phyloP scores from a whole-genome alignment of 208 protist genomes.

The Leishmania arabica region DNA sequence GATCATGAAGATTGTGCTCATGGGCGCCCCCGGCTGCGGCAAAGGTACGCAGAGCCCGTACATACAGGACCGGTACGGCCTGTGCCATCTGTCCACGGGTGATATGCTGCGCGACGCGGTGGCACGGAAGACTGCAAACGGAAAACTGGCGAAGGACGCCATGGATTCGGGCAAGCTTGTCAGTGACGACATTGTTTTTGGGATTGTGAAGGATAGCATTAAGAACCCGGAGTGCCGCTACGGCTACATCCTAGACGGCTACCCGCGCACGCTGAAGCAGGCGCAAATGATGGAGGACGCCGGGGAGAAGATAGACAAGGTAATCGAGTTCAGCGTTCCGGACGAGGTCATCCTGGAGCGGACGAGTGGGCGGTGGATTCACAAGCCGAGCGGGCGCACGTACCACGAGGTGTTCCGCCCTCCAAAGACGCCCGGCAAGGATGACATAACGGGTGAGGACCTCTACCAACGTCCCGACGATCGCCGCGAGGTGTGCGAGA shows the following conservation, averaged over 20 bases:
- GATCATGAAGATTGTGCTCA: slow-evolving; percentile 90
- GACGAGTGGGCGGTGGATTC: slow-evolving; percentile 92
- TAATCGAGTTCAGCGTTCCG: slow-evolving; percentile 90
- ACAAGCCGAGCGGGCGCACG: slow-evolving; percentile 90
- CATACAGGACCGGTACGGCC: slow-evolving; percentile 89
- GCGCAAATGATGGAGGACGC: slow-evolving; percentile 90
- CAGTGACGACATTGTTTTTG: slow-evolving; percentile 92
- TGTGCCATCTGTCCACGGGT: slow-evolving; percentile 95
- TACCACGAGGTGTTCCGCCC: slow-evolving; percentile 94
- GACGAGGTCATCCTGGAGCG: slow-evolving; percentile 93
- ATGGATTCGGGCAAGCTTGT: slow-evolving; percentile 89
- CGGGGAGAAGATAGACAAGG: slow-evolving; percentile 80
- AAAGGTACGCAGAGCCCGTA: slow-evolving; percentile 95
- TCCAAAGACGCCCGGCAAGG: slow-evolving; percentile 81
- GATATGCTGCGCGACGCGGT: slow-evolving; percentile 93
- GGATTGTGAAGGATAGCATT: slow-evolving; percentile 91
- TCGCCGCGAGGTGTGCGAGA: slow-evolving; percentile 84
- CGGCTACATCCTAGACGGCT: slow-evolving; percentile 96
- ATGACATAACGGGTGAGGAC: slow-evolving; percentile 94
- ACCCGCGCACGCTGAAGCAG: slow-evolving; percentile 93
- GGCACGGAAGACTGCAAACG: slow-evolving; percentile 64
- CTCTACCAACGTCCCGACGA: slow-evolving; percentile 95
- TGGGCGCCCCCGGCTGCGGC: slow-evolving; percentile 91
- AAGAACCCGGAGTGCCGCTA: slow-evolving; percentile 79
- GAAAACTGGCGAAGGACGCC: slow-evolving; percentile 59